Base-by-base conservation (phyloP, 2,329 filamentous ascomycete genomes). In the Pseudopithomyces maydicus region DNA sequence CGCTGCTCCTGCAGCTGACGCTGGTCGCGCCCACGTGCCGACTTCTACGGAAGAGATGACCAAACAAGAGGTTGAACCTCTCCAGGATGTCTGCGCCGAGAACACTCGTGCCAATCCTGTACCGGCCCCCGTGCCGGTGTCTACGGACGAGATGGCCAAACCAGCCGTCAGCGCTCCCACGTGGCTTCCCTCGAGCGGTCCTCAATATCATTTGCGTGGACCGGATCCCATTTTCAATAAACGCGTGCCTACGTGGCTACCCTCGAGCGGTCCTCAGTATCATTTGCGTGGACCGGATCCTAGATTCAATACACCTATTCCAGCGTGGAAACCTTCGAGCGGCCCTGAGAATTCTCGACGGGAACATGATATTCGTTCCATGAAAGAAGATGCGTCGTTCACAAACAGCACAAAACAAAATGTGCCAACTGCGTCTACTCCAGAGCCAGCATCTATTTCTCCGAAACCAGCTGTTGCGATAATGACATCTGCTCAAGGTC, bases 41-140 rank as follows among this genome's bases (percentile, higher is more conserved):
- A 35, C 38, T 51, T 43, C 48, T 51, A 51, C 48, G 38, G 48
- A 51, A 42, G 23, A 17, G 20, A 33, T 42, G 23, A 36, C 29
- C n/a, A 51, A 38, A 42, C 38, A 22, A 29, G 38, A 8, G 11
- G 36, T 43, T 12, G 48, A 50, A 41, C 35, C 47, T 50, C 47
- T 23, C 14, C 35, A 39, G 35, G 35, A 11, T 50, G 20, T 19
- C 47, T 29, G 47, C 47, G 20, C 20, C 35, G 35, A 41, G 20
- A 26, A 14, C 20, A n/a, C 33, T 20, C 10, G 38, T 41, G 35
- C 20, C 47, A 32, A 39, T 19, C 23, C 47, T 39, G 35, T 20
- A 12, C 17, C 12, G 36, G 45, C 45, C 22, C 20, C 20, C 35
- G 22, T 50, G 38, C 38, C 38, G 19, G 49, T 38, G 19, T 36